Evolutionary conservation across 331 rosid species (phyloP).

Genomic region (Malus hybrid): DNA sequence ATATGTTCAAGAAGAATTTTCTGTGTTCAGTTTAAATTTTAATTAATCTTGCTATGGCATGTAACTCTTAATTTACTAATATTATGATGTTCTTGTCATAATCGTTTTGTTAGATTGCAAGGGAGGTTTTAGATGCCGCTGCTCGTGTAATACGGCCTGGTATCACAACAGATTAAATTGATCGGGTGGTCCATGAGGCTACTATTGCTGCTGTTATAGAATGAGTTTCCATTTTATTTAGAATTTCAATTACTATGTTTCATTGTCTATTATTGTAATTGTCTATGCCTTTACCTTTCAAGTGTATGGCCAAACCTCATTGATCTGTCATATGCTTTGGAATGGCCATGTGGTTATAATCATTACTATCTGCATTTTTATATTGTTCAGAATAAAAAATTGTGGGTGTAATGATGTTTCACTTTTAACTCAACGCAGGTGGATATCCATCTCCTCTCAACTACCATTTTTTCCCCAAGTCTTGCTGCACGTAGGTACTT

Average conservation of each 20-base stretch:
- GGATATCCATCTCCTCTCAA: constrained; percentile 97
- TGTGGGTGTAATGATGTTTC: background rate
- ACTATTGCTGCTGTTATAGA: constrained; percentile 73
- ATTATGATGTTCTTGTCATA: background rate
- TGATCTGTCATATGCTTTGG: too few relatives aligned
- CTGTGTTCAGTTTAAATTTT: background rate
- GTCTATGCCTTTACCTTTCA: too few relatives aligned
- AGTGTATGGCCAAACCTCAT: too few relatives aligned
- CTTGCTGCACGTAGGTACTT: constrained; percentile 97
- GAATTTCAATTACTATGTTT: background rate
- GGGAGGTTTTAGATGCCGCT: constrained; percentile 89
- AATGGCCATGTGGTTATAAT: too few relatives aligned
- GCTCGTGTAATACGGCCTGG: constrained; percentile 75
- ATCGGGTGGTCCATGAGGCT: constrained; percentile 84
- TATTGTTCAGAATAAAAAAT: background rate
- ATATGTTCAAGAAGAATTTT: background rate
- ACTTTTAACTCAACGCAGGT: constrained; percentile 39
- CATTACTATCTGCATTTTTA: background rate
- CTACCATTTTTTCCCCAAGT: constrained; percentile 24
- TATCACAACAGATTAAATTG: constrained; percentile 90
- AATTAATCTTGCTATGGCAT: background rate
- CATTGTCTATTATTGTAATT: too few relatives aligned
- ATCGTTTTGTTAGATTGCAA: constrained; percentile 49
- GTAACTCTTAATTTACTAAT: background rate
- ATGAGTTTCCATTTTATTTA: background rate